Percentiles rank a stretch among this genome's conserved stretches.
Evolutionary conservation across 2,329 filamentous ascomycete genomes (phyloP).

Genomic region (Bipolaris bicolor): DNA sequence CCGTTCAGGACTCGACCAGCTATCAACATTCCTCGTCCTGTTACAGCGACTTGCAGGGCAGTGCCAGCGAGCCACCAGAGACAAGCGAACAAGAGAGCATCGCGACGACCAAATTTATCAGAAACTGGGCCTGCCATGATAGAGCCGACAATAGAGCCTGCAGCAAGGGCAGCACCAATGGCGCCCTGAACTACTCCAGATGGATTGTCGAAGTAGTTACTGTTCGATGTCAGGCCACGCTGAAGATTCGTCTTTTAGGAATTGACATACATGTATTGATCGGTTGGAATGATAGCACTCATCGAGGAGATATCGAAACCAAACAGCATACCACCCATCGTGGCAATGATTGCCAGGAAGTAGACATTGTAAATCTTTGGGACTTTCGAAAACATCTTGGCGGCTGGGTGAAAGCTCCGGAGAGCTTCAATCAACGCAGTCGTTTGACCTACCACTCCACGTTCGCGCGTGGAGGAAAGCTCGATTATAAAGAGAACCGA

Average conservation of each 20-base stretch:
- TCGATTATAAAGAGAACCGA: slow-evolving; percentile 18
- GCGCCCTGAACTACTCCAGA: slow-evolving; percentile 56
- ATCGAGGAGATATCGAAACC: slow-evolving; percentile 82
- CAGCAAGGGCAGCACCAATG: slow-evolving; percentile 66
- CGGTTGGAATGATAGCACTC: slow-evolving; percentile 54
- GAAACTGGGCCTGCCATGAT: slow-evolving; percentile 64
- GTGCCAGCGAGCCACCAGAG: slow-evolving; percentile 65
- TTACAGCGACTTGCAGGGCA: slow-evolving; percentile 66
- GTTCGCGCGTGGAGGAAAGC: not conserved
- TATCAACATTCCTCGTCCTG: slow-evolving; percentile 73
- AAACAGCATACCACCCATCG: slow-evolving; percentile 72
- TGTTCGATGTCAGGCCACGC: slow-evolving; percentile 8
- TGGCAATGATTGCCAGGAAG: slow-evolving; percentile 62
- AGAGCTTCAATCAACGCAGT: slow-evolving; percentile 10
- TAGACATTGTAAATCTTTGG: slow-evolving; percentile 65
- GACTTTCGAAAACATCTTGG: slow-evolving; percentile 45
- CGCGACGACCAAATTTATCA: slow-evolving; percentile 62
- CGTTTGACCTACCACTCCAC: slow-evolving; percentile 8
- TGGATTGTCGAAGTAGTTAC: slow-evolving; percentile 59
- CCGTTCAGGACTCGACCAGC: slow-evolving; percentile 75
- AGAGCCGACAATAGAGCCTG: slow-evolving; percentile 71
- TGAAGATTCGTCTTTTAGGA: not conserved
- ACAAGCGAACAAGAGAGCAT: slow-evolving; percentile 59
- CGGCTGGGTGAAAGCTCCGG: slow-evolving; percentile 11
- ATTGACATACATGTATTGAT: slow-evolving; percentile 27